Evolutionary conservation across 1,284 basidiomycete species (phyloP), one percentile per base, ranked within the genome.

Genomic region (Ceratobasidium sp.): DNA sequence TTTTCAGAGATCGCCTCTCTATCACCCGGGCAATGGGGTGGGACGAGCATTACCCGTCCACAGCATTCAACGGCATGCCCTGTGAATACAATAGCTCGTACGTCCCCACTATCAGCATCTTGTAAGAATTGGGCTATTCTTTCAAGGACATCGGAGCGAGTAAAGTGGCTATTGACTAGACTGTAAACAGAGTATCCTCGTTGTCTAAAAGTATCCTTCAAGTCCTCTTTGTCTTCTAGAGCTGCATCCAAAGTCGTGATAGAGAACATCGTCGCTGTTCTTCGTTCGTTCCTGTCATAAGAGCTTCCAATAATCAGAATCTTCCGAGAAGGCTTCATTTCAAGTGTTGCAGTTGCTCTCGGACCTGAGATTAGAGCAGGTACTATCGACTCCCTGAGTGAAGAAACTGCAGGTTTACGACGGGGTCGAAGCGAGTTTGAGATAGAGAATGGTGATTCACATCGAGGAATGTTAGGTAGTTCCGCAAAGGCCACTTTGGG

Each of bases 31-130:
- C 71, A 73, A 10, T 51, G 44, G 44, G 71, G 71, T 18, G 71
- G 71, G 26, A 73, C 28, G 18, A 73, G 58, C 44, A 73, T 51
- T 33, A 73, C 58, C 6, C 44, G 39, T 15, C 60, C 71, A n/a
- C 33, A n/a, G 7, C 3, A 23, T 39, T 33, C 42, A 15, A 18
- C 39, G 10, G 58, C 71, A 20, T 73, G 71, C 26, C 71, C 71
- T 13, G 46, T 63, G 39, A 73, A 73, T 26, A 60, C 56, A 6
- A 73, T 44, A n/a, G 71, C 71, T 39, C 71, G 71, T n/a, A 73
- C 58, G 20, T 73, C 58, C 3, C 71, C 71, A 23, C 42, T 40
- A 15, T 63, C 7, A 7, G 71, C 71, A 39, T 63, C 58, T 23
- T 20, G 44, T 4, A 61, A 20, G 18, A 73, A 73, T 9, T 28